phyloP scores from a whole-genome alignment of 192 early-diverging fungal species.

The Borealophlyctis nickersoniae region DNA sequence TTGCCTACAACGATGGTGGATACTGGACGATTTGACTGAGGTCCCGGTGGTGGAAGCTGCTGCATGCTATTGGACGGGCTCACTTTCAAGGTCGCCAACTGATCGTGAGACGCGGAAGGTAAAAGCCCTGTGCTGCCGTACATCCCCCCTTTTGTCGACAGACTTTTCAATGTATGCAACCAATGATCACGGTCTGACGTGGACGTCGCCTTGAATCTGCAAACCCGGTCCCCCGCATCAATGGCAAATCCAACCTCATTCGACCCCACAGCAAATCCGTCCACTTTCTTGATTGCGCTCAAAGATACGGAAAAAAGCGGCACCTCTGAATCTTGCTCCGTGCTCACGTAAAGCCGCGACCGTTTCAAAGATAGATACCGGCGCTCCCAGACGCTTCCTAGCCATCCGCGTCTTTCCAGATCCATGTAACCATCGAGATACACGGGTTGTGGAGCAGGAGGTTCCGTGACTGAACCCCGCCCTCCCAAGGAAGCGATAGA shows the following conservation, averaged over 20 bases:
- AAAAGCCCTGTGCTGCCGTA: too few species aligned
- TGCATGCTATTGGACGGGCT: not conserved
- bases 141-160: not conserved
- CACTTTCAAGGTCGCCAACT: not conserved
- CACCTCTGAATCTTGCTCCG: conserved; percentile 3
- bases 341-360: conserved; percentile 12
- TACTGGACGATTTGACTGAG: too few species aligned
- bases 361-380: conserved; percentile 19
- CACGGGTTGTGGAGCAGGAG: not conserved
- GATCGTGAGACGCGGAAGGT: too few species aligned
- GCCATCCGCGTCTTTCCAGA: conserved; percentile 15
- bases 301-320: conserved; percentile 3
- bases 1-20: conserved; percentile 6
- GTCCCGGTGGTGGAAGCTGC: not conserved
- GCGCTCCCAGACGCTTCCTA: conserved; percentile 10
- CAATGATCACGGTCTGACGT: conserved; percentile 14
- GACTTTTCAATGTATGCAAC: conserved; percentile 2
- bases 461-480: not conserved
- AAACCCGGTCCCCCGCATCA: conserved; percentile 8
- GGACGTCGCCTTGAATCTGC: not conserved
- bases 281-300: conserved; percentile 9
- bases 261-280: conserved; percentile 3
- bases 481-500: not conserved
- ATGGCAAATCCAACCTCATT: conserved; percentile 6
- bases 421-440: conserved; percentile 16